Percentiles rank a stretch among this genome's conserved stretches.
Evolutionary conservation across 73 alveolate species (phyloP).

Genomic region (Paraurostyla sp.): DNA sequence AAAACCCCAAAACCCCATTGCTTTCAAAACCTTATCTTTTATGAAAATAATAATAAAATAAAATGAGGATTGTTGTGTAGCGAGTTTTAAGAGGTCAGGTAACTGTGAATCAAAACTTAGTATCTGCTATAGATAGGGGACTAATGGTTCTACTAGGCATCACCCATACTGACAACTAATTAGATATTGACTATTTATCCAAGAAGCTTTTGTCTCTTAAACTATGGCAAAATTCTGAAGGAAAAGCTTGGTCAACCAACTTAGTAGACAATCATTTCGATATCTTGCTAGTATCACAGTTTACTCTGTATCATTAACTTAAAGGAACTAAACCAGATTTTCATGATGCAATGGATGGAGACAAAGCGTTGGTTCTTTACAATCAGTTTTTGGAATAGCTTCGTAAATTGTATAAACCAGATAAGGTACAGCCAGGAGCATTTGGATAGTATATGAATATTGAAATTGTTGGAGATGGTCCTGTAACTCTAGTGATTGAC

Average conservation of each 20-base stretch:
- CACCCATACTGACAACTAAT: slow-evolving; percentile 82
- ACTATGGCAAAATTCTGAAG: slow-evolving; percentile 85
- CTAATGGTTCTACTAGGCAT: slow-evolving; percentile 90
- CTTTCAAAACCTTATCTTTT: no score
- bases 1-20: no score
- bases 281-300: slow-evolving; percentile 88
- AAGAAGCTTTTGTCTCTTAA: slow-evolving; percentile 86
- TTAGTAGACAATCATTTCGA: slow-evolving; percentile 84
- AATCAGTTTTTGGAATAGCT: slow-evolving; percentile 81
- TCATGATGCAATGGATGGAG: slow-evolving; percentile 95
- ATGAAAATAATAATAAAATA: slow-evolving; percentile 64
- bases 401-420: slow-evolving; percentile 81
- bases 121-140: slow-evolving; percentile 90
- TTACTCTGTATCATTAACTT: slow-evolving; percentile 91
- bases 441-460: slow-evolving; percentile 95
- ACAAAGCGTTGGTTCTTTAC: slow-evolving; percentile 89
- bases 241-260: slow-evolving; percentile 85
- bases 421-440: slow-evolving; percentile 91
- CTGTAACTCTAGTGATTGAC: slow-evolving; percentile 94
- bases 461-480: slow-evolving; percentile 95
- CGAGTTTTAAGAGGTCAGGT: slow-evolving; percentile 90
- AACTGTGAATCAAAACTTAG: slow-evolving; percentile 77
- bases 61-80: slow-evolving; percentile 87
- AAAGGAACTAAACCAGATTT: slow-evolving; percentile 98
- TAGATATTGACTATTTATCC: slow-evolving; percentile 73